Evolutionary conservation across 148 eudicot species (phyloP), one percentile per base, ranked within the genome.

Genomic region (Chenopodium album): DNA sequence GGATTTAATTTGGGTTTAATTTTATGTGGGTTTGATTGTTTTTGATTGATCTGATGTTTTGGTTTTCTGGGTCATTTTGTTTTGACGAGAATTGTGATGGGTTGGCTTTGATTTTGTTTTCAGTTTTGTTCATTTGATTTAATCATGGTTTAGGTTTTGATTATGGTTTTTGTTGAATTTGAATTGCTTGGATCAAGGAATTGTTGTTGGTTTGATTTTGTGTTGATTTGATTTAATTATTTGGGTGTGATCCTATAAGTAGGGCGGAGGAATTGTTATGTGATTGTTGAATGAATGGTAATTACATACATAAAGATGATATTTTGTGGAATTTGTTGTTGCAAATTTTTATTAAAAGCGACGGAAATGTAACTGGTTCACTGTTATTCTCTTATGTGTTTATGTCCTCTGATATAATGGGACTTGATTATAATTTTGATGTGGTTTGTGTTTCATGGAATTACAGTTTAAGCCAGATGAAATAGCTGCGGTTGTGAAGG

Each of bases 401-500:
- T 52, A 11, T 10, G 23, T 4, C 1, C 7, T 19, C 9, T 62
- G 13, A 62, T 22, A 20, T 7, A 62, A n/a, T 62, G 10, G 66
- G 10, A 26, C 8, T 50, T 26, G 32, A 5, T 1, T 7, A 32
- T 29, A 41, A 56, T 16, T 59, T 16, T 26, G 28, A 22, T 62
- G 26, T 37, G 31, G 20, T 32, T 63, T 32, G 37, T 60, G 37
- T 71, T 71, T 59, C 23, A 26, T 80, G 37, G 23, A 60, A 69
- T 8, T 75, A 47, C 86, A 84, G 86, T 41, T 76, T 16, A 80
- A 71, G 56, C 50, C 83, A 63, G 80, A 72, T 66, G 86, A 84
- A 77, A 12, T 84, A 8, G 60, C 44, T 34, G 86, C 75, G 41
- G 32, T 87, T 52, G 65, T 88, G 85, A 84, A 86, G 74, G 92